Base-by-base conservation (phyloP, 179 eudicot genomes). In the Silene noctiflora region DNA sequence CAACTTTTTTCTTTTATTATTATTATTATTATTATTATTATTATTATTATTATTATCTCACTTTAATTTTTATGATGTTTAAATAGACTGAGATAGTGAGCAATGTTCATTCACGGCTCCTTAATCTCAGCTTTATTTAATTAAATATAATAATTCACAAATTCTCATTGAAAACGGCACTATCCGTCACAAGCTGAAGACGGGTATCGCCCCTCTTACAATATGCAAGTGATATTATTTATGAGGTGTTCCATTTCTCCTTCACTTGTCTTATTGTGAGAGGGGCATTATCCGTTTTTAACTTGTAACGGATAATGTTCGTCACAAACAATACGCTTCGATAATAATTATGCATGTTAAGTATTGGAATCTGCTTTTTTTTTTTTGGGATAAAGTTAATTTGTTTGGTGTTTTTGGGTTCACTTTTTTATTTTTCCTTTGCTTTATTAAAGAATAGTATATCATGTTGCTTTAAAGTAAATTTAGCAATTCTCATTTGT, bases 301-400 rank as follows among this genome's bases (percentile, higher is more conserved):
- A n/a, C n/a, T n/a, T n/a, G n/a, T n/a, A n/a, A n/a, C n/a, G n/a
- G n/a, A n/a, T n/a, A n/a, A n/a, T n/a, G n/a, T n/a, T n/a, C n/a
- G n/a, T n/a, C n/a, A n/a, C n/a, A n/a, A n/a, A n/a, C n/a, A n/a
- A n/a, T n/a, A n/a, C n/a, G n/a, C n/a, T n/a, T n/a, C n/a, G n/a
- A n/a, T 60, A 46, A 6, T 20, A 60, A 20, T 60, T 6, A 76
- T 79, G 82, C 73, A 76, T 79, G 72, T 77, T 69, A 79, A 81
- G 58, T 77, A 73, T 74, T 86, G 86, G 88, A 87, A 86, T 82
- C 86, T 81, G 73, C 85, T 86, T 89, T 88, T 70, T 86, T 89
- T 88, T 70, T 51, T 6, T 25, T 80, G 71, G 25, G 73, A 70
- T 79, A 83, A 83, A 81, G 80, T 53, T 46, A 58, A 56, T 48